Evolutionary conservation across 495 filamentous ascomycete genomes (phyloP).

Genomic region (Neurospora sublineolata): DNA sequence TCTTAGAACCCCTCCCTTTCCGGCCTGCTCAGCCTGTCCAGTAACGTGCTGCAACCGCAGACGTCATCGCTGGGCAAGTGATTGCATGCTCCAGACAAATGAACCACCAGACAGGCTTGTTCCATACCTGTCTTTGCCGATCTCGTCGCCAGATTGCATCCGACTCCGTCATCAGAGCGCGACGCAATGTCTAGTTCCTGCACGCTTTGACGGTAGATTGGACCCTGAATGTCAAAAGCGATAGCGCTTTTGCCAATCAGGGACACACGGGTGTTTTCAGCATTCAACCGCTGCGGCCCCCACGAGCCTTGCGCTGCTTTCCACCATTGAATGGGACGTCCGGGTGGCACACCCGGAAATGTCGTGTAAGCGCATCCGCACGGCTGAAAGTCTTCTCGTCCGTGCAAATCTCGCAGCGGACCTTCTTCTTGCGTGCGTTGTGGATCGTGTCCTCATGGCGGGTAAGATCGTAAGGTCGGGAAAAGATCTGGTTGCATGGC

Average conservation of each 20-base stretch:
- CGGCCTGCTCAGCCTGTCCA: background rate
- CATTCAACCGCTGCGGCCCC: conserved; percentile 16
- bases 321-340: conserved; percentile 64
- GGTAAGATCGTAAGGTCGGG: conserved; percentile 94
- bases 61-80: conserved; percentile 15
- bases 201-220: background rate
- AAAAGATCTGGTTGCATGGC: conserved; percentile 92
- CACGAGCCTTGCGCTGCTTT: conserved; percentile 40
- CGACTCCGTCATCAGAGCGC: background rate
- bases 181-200: background rate
- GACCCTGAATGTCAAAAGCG: background rate
- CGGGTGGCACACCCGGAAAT: conserved; percentile 84
- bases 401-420: conserved; percentile 88
- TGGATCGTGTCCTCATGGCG: conserved; percentile 97
- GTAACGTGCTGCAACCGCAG: conserved; percentile 4
- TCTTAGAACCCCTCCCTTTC: conserved; percentile 2
- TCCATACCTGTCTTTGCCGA: background rate
- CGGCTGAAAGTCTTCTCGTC: conserved; percentile 95
- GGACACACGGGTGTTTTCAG: background rate
- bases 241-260: background rate
- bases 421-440: conserved; percentile 87
- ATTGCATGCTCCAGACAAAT: background rate
- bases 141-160: background rate
- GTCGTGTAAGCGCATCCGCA: conserved; percentile 81
- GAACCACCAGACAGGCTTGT: background rate